Evolutionary conservation across 176 grass and related monocot genomes (phyloP), one percentile per base, ranked within the genome.

Genomic region (Poa annua): DNA sequence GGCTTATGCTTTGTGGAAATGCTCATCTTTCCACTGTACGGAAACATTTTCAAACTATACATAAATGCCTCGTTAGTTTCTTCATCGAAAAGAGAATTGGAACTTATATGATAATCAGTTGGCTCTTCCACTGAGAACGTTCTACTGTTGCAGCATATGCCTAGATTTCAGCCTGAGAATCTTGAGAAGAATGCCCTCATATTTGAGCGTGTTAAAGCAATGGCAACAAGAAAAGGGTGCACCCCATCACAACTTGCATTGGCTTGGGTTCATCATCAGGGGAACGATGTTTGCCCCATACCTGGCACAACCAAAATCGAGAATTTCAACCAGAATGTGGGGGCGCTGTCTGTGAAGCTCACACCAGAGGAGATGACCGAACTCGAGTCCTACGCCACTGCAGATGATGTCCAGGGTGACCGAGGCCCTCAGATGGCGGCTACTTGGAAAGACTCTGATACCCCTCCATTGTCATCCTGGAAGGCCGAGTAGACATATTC

Each of bases 261-360:
- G 19, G 86, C 92, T 0, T 94, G 92, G 92, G 80, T 94, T 78
- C 92, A 94, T 36, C 84, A 91, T 20, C 89, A 91, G 20, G 89
- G 92, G 42, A 73, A 3, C 17, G 92, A 94, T 49, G 92, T 91
- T 6, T 94, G 92, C 66, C 86, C 92, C 70, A 94, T 94, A 83
- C 92, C 92, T 2, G 92, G 92, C 15, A 94, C 92, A 0, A 94
- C 92, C 1, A 89, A 94, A 75, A 59, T 91, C 4, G 72, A 83
- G 41, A 94, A 94, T 25, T 91, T 94, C 51, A 83, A 91, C 35
- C 77, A 87, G 35, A 94, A 94, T 39, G 66, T 94, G 0, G 73
- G 50, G 24, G 89, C 92, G n/a, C 14, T 94, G 0, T 87, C 86
- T 6, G 81, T 94, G 66, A 83, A 87, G 65, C 89, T 94, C 50